Evolutionary conservation across 495 filamentous ascomycete species (phyloP).

Genomic region (Immersiella caudata): DNA sequence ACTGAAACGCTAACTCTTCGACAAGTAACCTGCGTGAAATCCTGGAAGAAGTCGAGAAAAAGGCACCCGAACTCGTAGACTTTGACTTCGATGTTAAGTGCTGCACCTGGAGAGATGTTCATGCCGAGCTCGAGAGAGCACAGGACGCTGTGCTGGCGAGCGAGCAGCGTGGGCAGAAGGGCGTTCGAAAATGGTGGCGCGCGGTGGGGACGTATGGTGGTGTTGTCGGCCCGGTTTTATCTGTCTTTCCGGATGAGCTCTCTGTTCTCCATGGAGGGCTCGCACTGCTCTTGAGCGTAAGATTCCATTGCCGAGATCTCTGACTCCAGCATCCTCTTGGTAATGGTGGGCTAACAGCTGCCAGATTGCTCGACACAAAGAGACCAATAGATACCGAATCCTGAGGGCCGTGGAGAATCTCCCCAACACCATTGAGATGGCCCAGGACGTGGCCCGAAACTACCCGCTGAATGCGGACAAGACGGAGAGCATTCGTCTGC

Average conservation of each 20-base stretch:
- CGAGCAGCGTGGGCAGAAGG: background rate
- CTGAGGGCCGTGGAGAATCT: background rate
- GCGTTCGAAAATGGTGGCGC: background rate
- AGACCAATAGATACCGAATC: background rate
- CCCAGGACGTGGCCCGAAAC: background rate
- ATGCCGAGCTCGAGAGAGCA: background rate
- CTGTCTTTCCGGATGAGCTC: background rate
- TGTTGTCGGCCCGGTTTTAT: background rate
- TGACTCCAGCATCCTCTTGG: no score
- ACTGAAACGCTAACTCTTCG: background rate
- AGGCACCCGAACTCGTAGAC: background rate
- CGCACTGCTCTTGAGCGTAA: background rate
- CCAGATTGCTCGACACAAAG: background rate
- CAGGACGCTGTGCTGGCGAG: background rate
- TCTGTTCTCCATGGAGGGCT: background rate
- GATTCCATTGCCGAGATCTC: background rate
- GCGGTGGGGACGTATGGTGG: background rate
- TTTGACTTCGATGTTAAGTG: background rate
- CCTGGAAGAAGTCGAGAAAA: background rate
- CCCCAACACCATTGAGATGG: background rate
- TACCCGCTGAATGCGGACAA: background rate
- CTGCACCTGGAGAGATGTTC: constrained; percentile 1
- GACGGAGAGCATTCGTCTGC: background rate
- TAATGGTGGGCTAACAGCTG: background rate
- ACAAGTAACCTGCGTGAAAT: background rate